phyloP scores from a whole-genome alignment of 2,329 filamentous ascomycete genomes.

The Aciculosporium take region DNA sequence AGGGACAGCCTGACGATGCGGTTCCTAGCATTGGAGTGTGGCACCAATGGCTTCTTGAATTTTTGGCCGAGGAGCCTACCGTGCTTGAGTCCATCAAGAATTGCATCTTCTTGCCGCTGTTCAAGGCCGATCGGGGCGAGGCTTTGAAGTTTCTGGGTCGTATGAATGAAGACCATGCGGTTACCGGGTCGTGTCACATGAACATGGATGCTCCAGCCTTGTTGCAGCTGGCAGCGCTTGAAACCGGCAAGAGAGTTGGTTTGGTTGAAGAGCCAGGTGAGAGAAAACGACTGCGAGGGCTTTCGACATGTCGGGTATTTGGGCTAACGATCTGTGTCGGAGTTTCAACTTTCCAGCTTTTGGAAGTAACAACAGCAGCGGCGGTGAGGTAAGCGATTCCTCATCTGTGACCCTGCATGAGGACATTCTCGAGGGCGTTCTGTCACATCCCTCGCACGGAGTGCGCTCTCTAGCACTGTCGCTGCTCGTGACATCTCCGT shows the following conservation, averaged over 20 bases:
- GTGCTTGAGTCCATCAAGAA: conserved; percentile 49
- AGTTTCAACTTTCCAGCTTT: conserved; percentile 12
- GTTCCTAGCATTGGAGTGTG: conserved; percentile 28
- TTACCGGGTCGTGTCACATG: conserved; percentile 28
- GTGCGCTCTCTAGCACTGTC: conserved; percentile 72
- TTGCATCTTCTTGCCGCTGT: conserved; percentile 48
- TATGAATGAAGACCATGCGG: conserved; percentile 37
- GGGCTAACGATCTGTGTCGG: neutral
- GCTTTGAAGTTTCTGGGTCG: conserved; percentile 43
- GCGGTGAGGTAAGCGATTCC: conserved; percentile 5
- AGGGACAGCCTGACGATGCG: conserved; percentile 11
- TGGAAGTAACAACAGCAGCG: conserved; percentile 9
- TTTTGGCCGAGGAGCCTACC: conserved; percentile 32
- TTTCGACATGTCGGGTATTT: neutral
- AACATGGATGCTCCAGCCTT: conserved; percentile 39
- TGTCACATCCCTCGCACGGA: conserved; percentile 42
- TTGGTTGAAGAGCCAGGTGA: conserved; percentile 54
- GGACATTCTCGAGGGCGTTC: conserved; percentile 34
- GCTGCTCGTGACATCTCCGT: conserved; percentile 61
- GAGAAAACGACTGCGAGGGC: neutral
- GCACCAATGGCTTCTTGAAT: conserved; percentile 42
- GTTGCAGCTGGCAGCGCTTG: conserved; percentile 52
- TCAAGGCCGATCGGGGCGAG: conserved; percentile 40
- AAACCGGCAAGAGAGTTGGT: conserved; percentile 56
- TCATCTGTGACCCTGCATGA: conserved; percentile 23